phyloP scores from a whole-genome alignment of 2,329 filamentous ascomycete genomes.

The Dryadomyces sulphureus region DNA sequence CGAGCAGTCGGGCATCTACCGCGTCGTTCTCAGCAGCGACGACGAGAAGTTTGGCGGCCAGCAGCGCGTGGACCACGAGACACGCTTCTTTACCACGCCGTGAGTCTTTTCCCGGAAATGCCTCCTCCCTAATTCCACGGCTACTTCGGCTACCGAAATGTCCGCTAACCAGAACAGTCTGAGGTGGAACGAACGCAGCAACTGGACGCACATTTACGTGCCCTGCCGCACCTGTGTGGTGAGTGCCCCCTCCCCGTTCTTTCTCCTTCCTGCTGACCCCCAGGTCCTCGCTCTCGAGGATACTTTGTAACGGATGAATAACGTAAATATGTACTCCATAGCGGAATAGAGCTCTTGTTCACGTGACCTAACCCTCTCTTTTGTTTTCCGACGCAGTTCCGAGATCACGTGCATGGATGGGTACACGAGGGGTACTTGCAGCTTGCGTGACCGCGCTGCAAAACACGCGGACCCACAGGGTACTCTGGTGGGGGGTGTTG shows the following conservation, averaged over 20 bases:
- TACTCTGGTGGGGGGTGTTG: slow-evolving; percentile 7
- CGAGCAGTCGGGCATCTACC: slow-evolving; percentile 72
- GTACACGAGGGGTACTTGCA: not conserved
- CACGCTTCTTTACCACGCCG: slow-evolving; percentile 82
- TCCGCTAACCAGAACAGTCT: slow-evolving; percentile 23
- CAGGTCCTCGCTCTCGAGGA: slow-evolving; percentile 20
- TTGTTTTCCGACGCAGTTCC: slow-evolving; percentile 1
- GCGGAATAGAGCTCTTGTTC: no score
- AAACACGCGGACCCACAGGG: not conserved
- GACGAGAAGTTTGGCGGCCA: slow-evolving; percentile 64
- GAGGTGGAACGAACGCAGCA: slow-evolving; percentile 77
- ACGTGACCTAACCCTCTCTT: slow-evolving; percentile 2
- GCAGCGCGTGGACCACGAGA: slow-evolving; percentile 60
- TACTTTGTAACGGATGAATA: slow-evolving; percentile 14
- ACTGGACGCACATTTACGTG: slow-evolving; percentile 86
- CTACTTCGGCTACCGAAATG: not conserved
- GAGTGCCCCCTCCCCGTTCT: slow-evolving; percentile 19
- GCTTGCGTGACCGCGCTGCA: not conserved
- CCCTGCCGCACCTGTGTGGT: slow-evolving; percentile 74
- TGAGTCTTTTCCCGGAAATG: slow-evolving; percentile 5
- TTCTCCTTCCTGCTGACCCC: not conserved
- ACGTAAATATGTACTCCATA: no score
- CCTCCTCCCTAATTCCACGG: no score
- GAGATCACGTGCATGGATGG: not conserved
- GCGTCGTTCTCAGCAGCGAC: slow-evolving; percentile 74